Evolutionary conservation across 768 basidiomycete species (phyloP), one percentile per base, ranked within the genome.

Genomic region (Russula ochroleuca): DNA sequence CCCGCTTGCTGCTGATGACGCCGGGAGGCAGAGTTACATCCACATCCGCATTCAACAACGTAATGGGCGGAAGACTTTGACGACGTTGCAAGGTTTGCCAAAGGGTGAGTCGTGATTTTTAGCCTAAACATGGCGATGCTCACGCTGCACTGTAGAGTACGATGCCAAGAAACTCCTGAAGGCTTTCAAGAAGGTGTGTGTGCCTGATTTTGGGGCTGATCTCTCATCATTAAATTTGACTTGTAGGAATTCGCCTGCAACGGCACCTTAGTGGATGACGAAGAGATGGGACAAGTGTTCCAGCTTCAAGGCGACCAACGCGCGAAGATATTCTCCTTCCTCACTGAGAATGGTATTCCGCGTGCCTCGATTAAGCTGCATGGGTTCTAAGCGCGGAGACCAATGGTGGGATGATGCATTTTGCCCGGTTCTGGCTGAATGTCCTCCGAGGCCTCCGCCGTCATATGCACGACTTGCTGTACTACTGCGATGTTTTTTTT

Each of bases 301-400:
- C 97, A 99, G 78, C 87, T 99, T 68, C 97, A 98, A 75, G 97
- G 97, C 66, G 97, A 99, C 77, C 97, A 99, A 77, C 85, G 97
- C 57, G 76, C 81, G 73, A 94, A 95, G 82, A 96, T 98, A 68
- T 85, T 83, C 59, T 83, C 80, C 54, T 98, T 98, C 83, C 86
- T 99, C 69, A 79, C 81, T 65, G 87, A 90, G 71, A 87, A 92
- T 68, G 91, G 90, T 55, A 81, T 96, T 55, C 81, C 85, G 59
- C 89, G 83, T 78, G 73, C 77, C 69, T 87, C 84, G 60, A 90
- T 94, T 80, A 94, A 92, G 78, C 77, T 93, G 60, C 92, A 94
- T 77, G 92, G 92, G 65, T 93, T 93, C 84, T 94, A 77, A 84
- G 61, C 59, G 55, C 52, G 58, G 48, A 28, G 49, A 47, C 48